A percentile compares a stretch with the other conserved stretches of the same genome.
These are phyloP conservation scores for Xylaria scruposa DNA, from an alignment of 495 filamentous ascomycete species.

Conservation along the genomic window DNA sequence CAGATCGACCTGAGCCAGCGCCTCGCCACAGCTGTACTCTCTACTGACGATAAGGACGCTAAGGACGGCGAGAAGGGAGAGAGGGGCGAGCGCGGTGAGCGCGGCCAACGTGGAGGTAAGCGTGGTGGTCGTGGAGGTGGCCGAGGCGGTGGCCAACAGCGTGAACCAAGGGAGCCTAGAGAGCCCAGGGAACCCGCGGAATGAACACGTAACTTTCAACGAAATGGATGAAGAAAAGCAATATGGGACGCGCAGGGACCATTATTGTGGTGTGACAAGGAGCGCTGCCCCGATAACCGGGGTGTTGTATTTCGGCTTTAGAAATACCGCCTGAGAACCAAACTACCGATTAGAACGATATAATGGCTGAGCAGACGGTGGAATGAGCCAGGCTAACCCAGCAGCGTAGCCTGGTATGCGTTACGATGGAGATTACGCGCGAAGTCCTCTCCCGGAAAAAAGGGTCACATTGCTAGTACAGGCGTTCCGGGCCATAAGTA, in stretches of 20 bases:
- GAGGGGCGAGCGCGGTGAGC: conserved; percentile 48
- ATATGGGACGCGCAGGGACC: not conserved
- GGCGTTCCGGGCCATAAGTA: conserved; percentile 22
- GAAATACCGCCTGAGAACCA: conserved; percentile 10
- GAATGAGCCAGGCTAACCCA: not conserved
- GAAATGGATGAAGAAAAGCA: conserved; percentile 11
- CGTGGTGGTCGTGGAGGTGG: conserved; percentile 49
- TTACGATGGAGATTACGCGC: not conserved
- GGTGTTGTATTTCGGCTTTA: conserved; percentile 8
- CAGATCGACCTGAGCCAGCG: conserved; percentile 98
- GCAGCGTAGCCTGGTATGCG: not conserved
- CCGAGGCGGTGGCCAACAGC: conserved; percentile 47
- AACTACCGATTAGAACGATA: not conserved
- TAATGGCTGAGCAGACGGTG: not conserved
- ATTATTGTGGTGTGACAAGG: not conserved
- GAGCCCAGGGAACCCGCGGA: conserved; percentile 35
- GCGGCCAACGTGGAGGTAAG: conserved; percentile 42
- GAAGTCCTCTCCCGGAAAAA: not conserved
- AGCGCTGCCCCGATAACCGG: conserved; percentile 15
- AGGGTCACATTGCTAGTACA: conserved; percentile 8
- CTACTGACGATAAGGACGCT: conserved; percentile 58
- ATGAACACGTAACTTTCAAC: conserved; percentile 21
- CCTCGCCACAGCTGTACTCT: conserved; percentile 82
- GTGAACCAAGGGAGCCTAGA: conserved; percentile 50
- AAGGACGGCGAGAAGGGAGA: conserved; percentile 55